Base-by-base conservation (phyloP, 2,329 filamentous ascomycete genomes). In the Cercospora nicotianae region DNA sequence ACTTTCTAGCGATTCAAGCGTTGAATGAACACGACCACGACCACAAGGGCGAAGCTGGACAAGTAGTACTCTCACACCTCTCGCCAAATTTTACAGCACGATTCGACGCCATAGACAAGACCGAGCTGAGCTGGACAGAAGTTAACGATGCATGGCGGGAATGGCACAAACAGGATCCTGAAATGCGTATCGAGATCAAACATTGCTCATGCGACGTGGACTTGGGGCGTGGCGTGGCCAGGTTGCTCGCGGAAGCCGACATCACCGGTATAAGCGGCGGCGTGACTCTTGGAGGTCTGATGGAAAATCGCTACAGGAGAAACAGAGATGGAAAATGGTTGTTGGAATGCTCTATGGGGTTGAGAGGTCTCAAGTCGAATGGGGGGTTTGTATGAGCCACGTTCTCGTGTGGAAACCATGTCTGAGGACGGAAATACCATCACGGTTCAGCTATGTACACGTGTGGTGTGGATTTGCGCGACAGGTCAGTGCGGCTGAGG, bases 141-240 rank as follows among this genome's bases (percentile, higher is more conserved):
- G 39, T 60, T 1, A 36, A 36, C 12, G 20, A 67, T 5, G 59
- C 53, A 3, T 64, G 55, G 33, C 60, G 59, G 4, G 60, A 26
- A 4, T 64, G 65, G 65, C 61, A 55, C 26, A 26, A 55, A 4
- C 26, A 60, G 36, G 55, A 63, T 16, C 65, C 53, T 7, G 61
- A 57, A 8, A 42, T 67, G 13, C 16, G 26, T 30, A 64, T 60
- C 39, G 57, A 30, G 5, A 53, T 67, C 9, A 26, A 33, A 12
- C 65, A 64, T 51, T 60, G 60, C 53, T 57, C 60, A 26, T 59
- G 57, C 55, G 39, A 67, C 31, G 65, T 67, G n/a, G 55, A 67
- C 55, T 4, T 64, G 13, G 60, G 42, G n/a, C 33, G 23, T 18
- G 65, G 65, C 20, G 61, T 60, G 30, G 65, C 65, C 51, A 33